Base-by-base conservation (phyloP, 495 filamentous ascomycete genomes). In the Neurospora hispaniola region DNA sequence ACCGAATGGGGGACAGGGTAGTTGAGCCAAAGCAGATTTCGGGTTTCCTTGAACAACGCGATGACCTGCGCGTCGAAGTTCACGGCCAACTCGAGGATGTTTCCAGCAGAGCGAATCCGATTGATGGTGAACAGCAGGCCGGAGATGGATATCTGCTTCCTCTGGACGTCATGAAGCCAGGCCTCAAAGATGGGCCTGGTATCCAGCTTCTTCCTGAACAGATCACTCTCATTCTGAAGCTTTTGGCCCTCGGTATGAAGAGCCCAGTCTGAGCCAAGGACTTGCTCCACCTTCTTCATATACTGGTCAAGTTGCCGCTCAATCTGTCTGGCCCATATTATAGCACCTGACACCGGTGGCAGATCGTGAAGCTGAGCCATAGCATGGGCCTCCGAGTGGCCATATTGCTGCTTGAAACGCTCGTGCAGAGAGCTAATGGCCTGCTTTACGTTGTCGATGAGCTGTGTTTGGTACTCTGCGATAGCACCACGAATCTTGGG, bases 21-120 rank as follows among this genome's bases (percentile, higher is more conserved):
- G 77, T 92, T 94, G 66, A 96, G 89, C 94, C 95, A 98, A 38
- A 93, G 87, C 40, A 99, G 86, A 77, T 98, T 98, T 38, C 96
- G 89, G n/a, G 97, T 96, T 83, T 99, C 96, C 78, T 99, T 99
- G 86, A 98, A 99, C 41, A 99, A 82, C 0, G 94, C 93, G 80
- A 98, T 99, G 73, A 98, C 92, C 78, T 98, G 95, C 10, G 92
- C 89, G 81, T 99, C 94, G 73, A 99, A 99, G 80, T 98, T 99
- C 78, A 99, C 93, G 5, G 87, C 88, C 18, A 99, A 87, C 80
- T 98, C 94, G 43, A 97, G 80, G 10, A 87, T 86, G 79, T 97
- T 96, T 73, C 93, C 94, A 5, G 92, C 90, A 5, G 94, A 90
- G 68, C 96, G 89, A 75, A 97, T 95, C 76, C 90, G 91, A 70